Evolutionary conservation across 768 basidiomycete genomes (phyloP).

Genomic region (Termitomyces titanicus): DNA sequence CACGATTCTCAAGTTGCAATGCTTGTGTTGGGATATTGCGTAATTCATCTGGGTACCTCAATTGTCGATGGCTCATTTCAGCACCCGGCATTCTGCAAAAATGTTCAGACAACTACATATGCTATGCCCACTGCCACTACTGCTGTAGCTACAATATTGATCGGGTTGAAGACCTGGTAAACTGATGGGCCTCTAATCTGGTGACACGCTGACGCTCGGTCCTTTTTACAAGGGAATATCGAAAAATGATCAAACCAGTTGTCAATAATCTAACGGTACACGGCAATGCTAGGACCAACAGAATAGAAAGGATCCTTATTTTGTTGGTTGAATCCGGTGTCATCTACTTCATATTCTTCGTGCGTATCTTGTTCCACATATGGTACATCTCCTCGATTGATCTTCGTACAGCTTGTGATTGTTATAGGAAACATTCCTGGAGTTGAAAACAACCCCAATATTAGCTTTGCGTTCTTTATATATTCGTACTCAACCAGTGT

Average conservation of each 20-base stretch:
- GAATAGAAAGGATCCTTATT: constrained; percentile 8
- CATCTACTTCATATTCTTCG: constrained; percentile 11
- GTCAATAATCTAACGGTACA: no score
- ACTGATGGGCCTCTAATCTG: neutral
- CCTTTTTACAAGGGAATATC: no score
- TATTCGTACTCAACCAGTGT: constrained; percentile 10
- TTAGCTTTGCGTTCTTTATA: constrained; percentile 4
- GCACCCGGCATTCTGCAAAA: constrained; percentile 9
- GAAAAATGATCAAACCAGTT: constrained; percentile 4
- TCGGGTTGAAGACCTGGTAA: constrained; percentile 12
- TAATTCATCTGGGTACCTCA: constrained; percentile 4
- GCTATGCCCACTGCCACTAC: constrained; percentile 7
- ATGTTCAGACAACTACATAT: constrained; percentile 5
- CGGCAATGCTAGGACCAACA: no score
- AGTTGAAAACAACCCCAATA: neutral
- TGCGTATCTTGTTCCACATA: no score
- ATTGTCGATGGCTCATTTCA: constrained; percentile 11
- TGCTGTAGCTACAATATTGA: constrained; percentile 8
- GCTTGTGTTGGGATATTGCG: constrained; percentile 11
- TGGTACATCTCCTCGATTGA: no score
- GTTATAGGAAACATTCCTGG: constrained; percentile 3
- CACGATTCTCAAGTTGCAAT: no score
- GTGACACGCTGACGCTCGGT: no score
- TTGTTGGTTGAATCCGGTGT: constrained; percentile 9
- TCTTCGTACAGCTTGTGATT: constrained; percentile 4